Evolutionary conservation across 192 early-diverging fungal species (phyloP).

Genomic region (Funneliformis mosseae): DNA sequence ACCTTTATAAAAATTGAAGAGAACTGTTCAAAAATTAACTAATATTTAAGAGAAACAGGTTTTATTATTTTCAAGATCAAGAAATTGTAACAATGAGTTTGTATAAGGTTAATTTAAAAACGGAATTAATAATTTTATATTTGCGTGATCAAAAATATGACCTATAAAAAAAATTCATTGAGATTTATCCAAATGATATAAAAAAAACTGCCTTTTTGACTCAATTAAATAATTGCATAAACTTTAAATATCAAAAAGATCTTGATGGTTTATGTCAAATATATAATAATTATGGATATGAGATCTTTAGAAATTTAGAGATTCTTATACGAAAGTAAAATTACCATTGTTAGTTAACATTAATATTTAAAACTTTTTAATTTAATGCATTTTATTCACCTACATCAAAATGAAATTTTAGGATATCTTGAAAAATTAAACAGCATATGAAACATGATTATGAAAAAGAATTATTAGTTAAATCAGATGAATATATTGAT

Average conservation of each 20-base stretch:
- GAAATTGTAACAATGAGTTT: slow-evolving; percentile 5
- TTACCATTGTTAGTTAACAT: background rate
- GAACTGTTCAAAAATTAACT: slow-evolving; percentile 1
- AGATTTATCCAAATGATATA: background rate
- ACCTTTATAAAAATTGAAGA: background rate
- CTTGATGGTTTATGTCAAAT: background rate
- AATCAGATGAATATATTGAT: background rate
- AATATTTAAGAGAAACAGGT: background rate
- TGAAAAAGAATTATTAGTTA: background rate
- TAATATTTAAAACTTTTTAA: background rate
- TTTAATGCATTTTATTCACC: background rate
- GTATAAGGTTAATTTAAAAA: background rate
- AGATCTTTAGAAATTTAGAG: background rate
- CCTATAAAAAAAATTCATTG: background rate
- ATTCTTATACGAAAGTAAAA: background rate
- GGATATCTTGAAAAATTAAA: background rate
- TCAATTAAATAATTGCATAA: background rate
- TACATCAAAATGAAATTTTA: background rate
- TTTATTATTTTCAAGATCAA: background rate
- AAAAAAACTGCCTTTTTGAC: slow-evolving; percentile 14
- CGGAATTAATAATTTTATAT: background rate
- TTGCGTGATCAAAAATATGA: background rate
- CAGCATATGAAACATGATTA: background rate
- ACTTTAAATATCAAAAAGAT: background rate
- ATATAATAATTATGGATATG: background rate